These are phyloP conservation scores for Suillus paluster DNA, from an alignment of 768 basidiomycete genomes.

Conservation along the genomic window DNA sequence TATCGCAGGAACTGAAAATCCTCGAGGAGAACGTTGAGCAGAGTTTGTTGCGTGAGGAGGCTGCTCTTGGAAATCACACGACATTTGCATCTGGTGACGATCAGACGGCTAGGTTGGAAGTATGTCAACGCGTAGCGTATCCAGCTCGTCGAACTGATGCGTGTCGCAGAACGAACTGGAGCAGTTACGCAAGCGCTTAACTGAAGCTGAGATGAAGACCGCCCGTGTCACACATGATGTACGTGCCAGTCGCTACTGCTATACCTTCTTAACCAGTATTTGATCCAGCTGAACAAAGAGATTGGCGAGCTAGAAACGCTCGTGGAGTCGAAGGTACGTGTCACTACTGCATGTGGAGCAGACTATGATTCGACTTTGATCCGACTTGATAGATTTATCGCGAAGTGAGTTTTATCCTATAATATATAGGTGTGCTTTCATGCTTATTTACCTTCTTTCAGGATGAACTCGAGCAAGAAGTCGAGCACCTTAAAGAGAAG, in stretches of 20 bases:
- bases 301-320: constrained; percentile 90
- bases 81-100: constrained; percentile 31
- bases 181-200: constrained; percentile 67
- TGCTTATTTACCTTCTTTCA: constrained; percentile 28
- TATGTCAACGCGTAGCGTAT: constrained; percentile 25
- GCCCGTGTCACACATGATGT: constrained; percentile 73
- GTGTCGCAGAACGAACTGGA: constrained; percentile 62
- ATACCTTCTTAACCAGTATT: constrained; percentile 6
- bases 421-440: background rate
- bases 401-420: constrained; percentile 52
- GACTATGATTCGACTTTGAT: constrained; percentile 15
- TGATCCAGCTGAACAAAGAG: constrained; percentile 80
- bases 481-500: constrained; percentile 77
- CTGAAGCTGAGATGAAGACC: constrained; percentile 76
- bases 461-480: constrained; percentile 88
- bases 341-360: background rate
- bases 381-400: constrained; percentile 69
- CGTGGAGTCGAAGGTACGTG: constrained; percentile 86
- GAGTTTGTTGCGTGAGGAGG: constrained; percentile 56
- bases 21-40: constrained; percentile 79
- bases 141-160: background rate
- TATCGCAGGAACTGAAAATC: constrained; percentile 66
- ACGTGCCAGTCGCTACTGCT: constrained; percentile 27
- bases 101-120: constrained; percentile 60
- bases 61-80: constrained; percentile 32